These are phyloP conservation scores for Escovopsis weberi DNA, from an alignment of 2,329 filamentous ascomycete genomes.

Conservation along the genomic window DNA sequence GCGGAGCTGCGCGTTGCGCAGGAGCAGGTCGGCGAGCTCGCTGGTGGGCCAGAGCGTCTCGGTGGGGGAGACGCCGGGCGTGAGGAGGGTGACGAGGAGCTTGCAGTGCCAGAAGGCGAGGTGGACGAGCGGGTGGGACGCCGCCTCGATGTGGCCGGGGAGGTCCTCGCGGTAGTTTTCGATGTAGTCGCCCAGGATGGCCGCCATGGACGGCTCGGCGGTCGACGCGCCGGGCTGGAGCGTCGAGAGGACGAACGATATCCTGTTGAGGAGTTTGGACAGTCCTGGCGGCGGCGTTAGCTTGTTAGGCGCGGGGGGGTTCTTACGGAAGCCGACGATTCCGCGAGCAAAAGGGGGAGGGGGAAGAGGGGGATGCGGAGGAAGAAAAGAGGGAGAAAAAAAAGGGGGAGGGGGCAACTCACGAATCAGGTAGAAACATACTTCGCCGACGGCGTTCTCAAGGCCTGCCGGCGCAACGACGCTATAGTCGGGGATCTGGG, in stretches of 20 bases:
- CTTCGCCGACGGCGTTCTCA: constrained; percentile 44
- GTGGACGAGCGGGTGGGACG: constrained; percentile 41
- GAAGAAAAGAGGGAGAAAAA: no score
- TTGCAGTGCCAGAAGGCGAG: constrained; percentile 58
- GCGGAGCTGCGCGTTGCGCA: constrained; percentile 36
- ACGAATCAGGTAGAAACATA: constrained; percentile 50
- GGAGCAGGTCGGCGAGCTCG: constrained; percentile 43
- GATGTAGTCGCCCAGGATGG: constrained; percentile 22
- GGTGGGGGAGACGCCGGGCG: constrained; percentile 36
- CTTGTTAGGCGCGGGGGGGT: neutral
- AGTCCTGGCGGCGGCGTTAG: constrained; percentile 26
- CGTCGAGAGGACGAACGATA: constrained; percentile 23
- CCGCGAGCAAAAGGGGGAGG: constrained; percentile 9
- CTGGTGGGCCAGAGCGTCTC: constrained; percentile 47
- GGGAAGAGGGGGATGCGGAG: no score
- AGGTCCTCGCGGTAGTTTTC: constrained; percentile 54
- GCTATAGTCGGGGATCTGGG: constrained; percentile 47
- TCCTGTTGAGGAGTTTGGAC: constrained; percentile 37
- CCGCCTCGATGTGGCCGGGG: constrained; percentile 38
- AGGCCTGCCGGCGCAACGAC: constrained; percentile 47
- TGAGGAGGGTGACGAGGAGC: constrained; percentile 47
- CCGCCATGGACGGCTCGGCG: constrained; percentile 19
- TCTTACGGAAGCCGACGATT: neutral
- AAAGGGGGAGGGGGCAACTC: constrained; percentile 21
- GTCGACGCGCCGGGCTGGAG: constrained; percentile 21